Evolutionary conservation across 805 yeast genomes (phyloP).

Genomic region (Debaryomyces hansenii): DNA sequence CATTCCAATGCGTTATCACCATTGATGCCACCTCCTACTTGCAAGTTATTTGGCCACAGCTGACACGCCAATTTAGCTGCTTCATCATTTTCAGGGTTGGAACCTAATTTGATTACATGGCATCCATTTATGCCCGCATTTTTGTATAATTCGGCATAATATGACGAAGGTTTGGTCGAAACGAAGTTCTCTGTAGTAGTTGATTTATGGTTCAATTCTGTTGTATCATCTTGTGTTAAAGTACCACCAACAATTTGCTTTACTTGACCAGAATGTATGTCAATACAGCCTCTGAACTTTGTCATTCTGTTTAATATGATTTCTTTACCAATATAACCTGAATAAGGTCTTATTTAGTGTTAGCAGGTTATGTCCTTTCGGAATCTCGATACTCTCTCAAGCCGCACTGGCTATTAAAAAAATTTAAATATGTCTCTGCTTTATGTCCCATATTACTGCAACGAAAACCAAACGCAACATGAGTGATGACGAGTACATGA

Average conservation of each 20-base stretch:
- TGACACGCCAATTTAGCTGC: conserved; percentile 78
- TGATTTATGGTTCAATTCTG: conserved; percentile 18
- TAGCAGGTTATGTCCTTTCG: not conserved
- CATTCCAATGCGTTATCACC: conserved; percentile 71
- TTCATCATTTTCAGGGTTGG: conserved; percentile 67
- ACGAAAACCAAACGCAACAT: not conserved
- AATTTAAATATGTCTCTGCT: not conserved
- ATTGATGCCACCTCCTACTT: conserved; percentile 92
- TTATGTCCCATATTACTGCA: not conserved
- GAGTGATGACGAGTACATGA: conserved; percentile 17
- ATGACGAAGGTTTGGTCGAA: conserved; percentile 68
- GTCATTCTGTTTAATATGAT: conserved; percentile 56
- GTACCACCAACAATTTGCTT: conserved; percentile 98
- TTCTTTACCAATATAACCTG: not conserved
- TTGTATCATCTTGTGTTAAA: conserved; percentile 52
- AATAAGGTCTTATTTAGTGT: not conserved
- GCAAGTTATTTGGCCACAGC: conserved; percentile 73
- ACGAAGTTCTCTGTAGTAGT: conserved; percentile 63
- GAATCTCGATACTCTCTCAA: not conserved
- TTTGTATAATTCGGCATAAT: conserved; percentile 71
- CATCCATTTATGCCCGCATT: conserved; percentile 65
- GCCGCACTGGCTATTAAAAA: not conserved
- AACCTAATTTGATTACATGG: conserved; percentile 91
- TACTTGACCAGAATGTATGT: conserved; percentile 91
- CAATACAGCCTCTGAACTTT: conserved; percentile 89